Conservation (phyloP, 2,329 filamentous ascomycete genomes). For the Diplodia corticola region DNA sequence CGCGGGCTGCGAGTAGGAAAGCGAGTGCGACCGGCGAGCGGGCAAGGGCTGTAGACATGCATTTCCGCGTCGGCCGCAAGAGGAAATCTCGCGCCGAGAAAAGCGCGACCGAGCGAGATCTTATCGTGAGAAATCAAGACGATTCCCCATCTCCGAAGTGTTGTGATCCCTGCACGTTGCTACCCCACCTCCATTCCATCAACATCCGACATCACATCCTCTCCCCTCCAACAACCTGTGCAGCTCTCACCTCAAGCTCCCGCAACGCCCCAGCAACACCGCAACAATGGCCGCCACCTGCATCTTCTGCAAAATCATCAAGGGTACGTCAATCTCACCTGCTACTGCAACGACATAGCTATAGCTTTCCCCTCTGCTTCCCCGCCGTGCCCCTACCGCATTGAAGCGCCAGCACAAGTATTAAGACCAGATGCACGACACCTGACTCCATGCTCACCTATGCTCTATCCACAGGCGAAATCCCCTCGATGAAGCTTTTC, state of each 20-base stretch:
- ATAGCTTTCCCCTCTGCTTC: not conserved
- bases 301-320: slow-evolving; percentile 98
- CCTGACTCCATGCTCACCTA: slow-evolving; percentile 6
- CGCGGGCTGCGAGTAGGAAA: slow-evolving; percentile 9
- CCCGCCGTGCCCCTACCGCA: not conserved
- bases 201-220: not conserved
- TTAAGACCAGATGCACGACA: not conserved
- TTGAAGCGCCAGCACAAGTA: not conserved
- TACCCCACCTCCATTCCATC: slow-evolving; percentile 19
- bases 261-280: not conserved
- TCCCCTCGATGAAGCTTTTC: slow-evolving; percentile 94
- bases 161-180: not conserved
- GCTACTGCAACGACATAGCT: not conserved
- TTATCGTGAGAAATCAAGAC: slow-evolving; percentile 1
- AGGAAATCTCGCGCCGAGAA: not conserved
- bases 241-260: not conserved
- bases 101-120: not conserved
- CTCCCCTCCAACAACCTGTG: not conserved
- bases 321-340: slow-evolving; percentile 60
- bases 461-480: slow-evolving; percentile 66
- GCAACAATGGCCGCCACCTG: slow-evolving; percentile 61
- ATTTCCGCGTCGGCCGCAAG: slow-evolving; percentile 2
- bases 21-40: not conserved
- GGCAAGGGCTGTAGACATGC: not conserved
- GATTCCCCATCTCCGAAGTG: slow-evolving; percentile 14